Percentiles rank a stretch among this genome's conserved stretches.
Conservation (phyloP, 495 filamentous ascomycete genomes). For the Penicillium turbatum region DNA sequence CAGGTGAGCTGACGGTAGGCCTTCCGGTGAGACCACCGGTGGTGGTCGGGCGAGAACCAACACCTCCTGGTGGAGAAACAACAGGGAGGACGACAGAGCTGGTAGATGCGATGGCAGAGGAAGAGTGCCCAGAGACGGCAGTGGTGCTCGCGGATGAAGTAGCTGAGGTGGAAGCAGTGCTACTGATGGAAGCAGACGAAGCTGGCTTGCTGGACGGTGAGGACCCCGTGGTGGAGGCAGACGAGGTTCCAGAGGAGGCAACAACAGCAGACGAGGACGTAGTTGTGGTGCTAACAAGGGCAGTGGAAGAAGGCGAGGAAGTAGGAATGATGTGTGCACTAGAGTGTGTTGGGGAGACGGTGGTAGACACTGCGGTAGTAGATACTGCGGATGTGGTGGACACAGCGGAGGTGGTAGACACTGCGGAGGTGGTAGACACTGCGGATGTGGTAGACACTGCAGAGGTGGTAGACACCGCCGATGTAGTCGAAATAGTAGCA, state of each 20-base stretch:
- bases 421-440: slow-evolving; percentile 11
- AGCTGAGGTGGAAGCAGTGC: neutral
- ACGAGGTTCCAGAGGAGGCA: too few relatives aligned
- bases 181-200: too few relatives aligned
- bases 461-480: slow-evolving; percentile 1
- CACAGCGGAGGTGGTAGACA: slow-evolving; percentile 2
- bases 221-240: too few relatives aligned
- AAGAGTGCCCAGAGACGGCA: neutral
- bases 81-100: neutral
- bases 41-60: neutral
- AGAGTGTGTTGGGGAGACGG: neutral
- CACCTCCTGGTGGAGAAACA: neutral
- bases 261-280: too few relatives aligned
- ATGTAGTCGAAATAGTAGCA: slow-evolving; percentile 9
- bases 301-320: slow-evolving; percentile 2
- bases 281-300: too few relatives aligned
- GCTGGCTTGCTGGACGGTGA: too few relatives aligned
- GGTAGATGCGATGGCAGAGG: neutral
- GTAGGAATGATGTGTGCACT: neutral
- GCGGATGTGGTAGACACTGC: slow-evolving; percentile 11
- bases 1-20: slow-evolving; percentile 5
- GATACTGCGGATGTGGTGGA: neutral
- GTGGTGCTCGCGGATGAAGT: neutral
- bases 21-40: slow-evolving; percentile 1
- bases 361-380: neutral